Conservation (phyloP, 352 stramenopile species). For the Hyaloperonospora brassicae region DNA sequence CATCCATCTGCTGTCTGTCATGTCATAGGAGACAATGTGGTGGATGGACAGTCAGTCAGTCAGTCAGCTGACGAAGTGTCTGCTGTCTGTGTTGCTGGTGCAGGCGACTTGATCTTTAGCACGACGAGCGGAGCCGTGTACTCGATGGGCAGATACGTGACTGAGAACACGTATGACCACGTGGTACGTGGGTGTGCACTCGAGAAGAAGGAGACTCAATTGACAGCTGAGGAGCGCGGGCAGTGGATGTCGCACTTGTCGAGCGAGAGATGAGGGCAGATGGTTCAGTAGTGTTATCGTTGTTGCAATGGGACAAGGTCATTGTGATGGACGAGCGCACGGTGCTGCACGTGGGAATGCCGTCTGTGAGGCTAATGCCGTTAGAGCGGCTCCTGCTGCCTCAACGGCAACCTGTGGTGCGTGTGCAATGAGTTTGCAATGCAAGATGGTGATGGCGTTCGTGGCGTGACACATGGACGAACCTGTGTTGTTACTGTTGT, state of each 20-base stretch:
- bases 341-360: conserved; percentile 62
- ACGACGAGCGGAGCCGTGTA: conserved; percentile 66
- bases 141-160: conserved; percentile 51
- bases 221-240: neutral
- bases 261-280: no score
- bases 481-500: no score
- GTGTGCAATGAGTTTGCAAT: conserved; percentile 1
- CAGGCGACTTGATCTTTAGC: conserved; percentile 76
- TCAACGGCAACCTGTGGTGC: conserved; percentile 61
- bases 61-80: no score
- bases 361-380: conserved; percentile 43
- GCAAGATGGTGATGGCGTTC: no score
- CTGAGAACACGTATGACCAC: conserved; percentile 66
- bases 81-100: neutral
- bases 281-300: neutral
- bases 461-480: no score
- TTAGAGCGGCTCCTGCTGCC: conserved; percentile 57
- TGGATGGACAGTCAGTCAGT: no score
- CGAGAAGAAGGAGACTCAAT: neutral
- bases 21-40: neutral
- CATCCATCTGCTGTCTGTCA: neutral
- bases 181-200: conserved; percentile 28
- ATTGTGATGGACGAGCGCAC: conserved; percentile 52
- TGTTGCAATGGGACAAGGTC: conserved; percentile 23
- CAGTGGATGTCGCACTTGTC: neutral